Evolutionary conservation across 2,329 filamentous ascomycete species (phyloP).

Genomic region (Apiospora rasikravindrae): DNA sequence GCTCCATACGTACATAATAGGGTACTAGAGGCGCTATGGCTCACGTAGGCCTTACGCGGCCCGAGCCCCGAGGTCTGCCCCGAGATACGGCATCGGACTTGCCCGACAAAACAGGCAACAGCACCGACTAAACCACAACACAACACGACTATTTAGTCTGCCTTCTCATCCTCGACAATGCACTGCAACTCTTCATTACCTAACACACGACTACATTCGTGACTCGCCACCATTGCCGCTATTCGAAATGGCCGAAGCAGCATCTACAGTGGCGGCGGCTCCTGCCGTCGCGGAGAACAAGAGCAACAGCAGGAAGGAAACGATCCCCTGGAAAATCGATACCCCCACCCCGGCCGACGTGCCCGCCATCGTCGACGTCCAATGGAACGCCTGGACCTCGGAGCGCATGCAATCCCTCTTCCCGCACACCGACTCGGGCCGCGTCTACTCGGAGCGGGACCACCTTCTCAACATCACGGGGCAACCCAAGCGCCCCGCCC

Average conservation of each 20-base stretch:
- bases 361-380: constrained; percentile 23
- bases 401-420: constrained; percentile 23
- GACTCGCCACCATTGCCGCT: not conserved
- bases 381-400: constrained; percentile 23
- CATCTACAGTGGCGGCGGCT: not conserved
- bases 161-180: not conserved
- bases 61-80: not conserved
- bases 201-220: not conserved
- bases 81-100: not conserved
- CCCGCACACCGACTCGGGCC: constrained; percentile 24
- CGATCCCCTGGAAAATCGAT: not conserved
- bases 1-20: not conserved
- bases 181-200: too few species aligned
- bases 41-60: not conserved
- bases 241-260: not conserved
- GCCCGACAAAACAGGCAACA: not conserved
- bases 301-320: not conserved
- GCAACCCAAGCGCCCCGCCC: not conserved
- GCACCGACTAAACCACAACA: not conserved
- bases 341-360: constrained; percentile 23
- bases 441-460: constrained; percentile 24
- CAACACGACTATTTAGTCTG: not conserved
- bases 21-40: not conserved
- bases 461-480: constrained; percentile 19
- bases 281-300: not conserved